A percentile compares a stretch with the other conserved stretches of the same genome.
These are phyloP conservation scores for Lactarius hatsudake DNA, from an alignment of 768 basidiomycete species.

Conservation along the genomic window DNA sequence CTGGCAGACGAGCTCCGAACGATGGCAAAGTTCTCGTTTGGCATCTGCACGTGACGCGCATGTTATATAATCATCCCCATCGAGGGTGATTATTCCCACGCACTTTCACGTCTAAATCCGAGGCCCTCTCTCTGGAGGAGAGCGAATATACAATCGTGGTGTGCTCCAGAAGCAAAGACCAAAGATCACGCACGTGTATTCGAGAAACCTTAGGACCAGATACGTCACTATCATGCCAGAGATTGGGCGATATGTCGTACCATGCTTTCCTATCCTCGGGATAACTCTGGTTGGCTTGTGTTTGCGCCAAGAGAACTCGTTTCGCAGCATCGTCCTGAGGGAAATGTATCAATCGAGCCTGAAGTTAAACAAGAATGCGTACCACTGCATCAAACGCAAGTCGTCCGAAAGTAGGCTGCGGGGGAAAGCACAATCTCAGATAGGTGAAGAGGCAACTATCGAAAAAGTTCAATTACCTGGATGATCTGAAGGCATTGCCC, in stretches of 20 bases:
- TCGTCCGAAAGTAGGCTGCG: conserved; percentile 9
- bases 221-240: neutral
- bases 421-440: neutral
- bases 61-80: neutral
- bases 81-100: neutral
- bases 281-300: conserved; percentile 11
- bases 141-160: neutral
- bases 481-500: conserved; percentile 12
- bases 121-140: conserved; percentile 1
- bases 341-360: neutral
- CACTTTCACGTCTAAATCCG: conserved; percentile 8
- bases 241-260: neutral
- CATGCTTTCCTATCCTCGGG: conserved; percentile 11
- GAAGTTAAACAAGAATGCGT: neutral
- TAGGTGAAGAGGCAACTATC: neutral
- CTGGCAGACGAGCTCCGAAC: conserved; percentile 5
- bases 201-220: neutral
- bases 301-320: conserved; percentile 5
- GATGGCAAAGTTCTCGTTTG: conserved; percentile 10
- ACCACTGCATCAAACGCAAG: conserved; percentile 12
- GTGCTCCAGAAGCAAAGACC: neutral
- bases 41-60: conserved; percentile 9
- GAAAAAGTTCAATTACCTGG: neutral
- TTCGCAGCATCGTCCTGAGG: conserved; percentile 9
- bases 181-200: conserved; percentile 6